Conservation (phyloP, 352 stramenopile species). For the Hyaloperonospora brassicae region DNA sequence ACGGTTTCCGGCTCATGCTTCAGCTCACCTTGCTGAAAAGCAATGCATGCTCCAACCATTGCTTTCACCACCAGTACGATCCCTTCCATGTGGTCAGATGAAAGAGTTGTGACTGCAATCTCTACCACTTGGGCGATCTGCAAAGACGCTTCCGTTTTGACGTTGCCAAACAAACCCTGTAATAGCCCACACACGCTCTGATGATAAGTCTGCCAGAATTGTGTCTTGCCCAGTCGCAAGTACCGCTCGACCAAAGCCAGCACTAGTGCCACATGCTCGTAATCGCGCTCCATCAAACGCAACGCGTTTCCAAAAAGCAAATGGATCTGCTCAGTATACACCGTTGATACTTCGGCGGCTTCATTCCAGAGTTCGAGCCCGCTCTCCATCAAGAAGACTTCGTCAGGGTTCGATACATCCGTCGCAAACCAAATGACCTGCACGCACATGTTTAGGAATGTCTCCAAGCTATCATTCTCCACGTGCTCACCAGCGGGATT, state of each 20-base stretch:
- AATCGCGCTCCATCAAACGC: constrained; percentile 66
- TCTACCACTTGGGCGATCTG: constrained; percentile 48
- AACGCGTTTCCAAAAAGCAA: constrained; percentile 55
- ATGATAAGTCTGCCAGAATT: constrained; percentile 72
- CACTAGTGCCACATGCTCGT: constrained; percentile 62
- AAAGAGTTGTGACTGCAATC: constrained; percentile 29
- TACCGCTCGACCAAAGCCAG: constrained; percentile 59
- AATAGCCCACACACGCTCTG: constrained; percentile 33
- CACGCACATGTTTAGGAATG: constrained; percentile 58
- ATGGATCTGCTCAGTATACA: constrained; percentile 66
- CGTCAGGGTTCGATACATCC: constrained; percentile 69
- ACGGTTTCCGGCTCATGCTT: constrained; percentile 50
- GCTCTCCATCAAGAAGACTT: constrained; percentile 82
- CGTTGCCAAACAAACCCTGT: constrained; percentile 44
- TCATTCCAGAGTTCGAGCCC: constrained; percentile 68
- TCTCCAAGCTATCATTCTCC: constrained; percentile 22
- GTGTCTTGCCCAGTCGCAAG: constrained; percentile 36
- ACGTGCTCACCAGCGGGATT: constrained; percentile 6
- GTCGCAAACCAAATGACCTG: constrained; percentile 66
- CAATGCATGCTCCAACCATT: constrained; percentile 42
- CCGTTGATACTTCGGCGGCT: constrained; percentile 34
- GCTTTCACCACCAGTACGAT: constrained; percentile 29
- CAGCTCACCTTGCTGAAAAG: constrained; percentile 31
- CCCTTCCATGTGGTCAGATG: constrained; percentile 32
- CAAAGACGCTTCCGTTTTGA: constrained; percentile 60